These are phyloP conservation scores for Hypoxylon sp. DNA, from an alignment of 2,329 filamentous ascomycete species.

Conservation along the genomic window DNA sequence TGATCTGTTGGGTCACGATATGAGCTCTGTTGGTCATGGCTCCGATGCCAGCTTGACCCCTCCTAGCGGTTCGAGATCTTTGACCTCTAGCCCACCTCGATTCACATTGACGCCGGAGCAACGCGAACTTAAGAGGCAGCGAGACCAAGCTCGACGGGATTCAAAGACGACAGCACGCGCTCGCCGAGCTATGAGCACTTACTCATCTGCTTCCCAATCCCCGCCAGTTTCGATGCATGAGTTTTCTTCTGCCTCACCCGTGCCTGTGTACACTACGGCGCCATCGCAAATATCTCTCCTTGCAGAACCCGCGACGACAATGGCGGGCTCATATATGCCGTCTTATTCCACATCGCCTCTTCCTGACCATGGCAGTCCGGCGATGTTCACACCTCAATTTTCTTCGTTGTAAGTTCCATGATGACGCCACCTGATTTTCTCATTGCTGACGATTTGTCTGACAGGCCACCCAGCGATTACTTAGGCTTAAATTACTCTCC, in stretches of 20 bases:
- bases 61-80: constrained; percentile 65
- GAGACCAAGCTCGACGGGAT: constrained; percentile 71
- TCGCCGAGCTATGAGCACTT: constrained; percentile 65
- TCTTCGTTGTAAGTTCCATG: constrained; percentile 48
- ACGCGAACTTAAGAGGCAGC: constrained; percentile 73
- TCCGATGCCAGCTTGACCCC: constrained; percentile 68
- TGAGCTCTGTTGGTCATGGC: constrained; percentile 61
- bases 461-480: constrained; percentile 57
- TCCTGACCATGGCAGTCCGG: constrained; percentile 57
- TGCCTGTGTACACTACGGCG: constrained; percentile 68
- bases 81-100: constrained; percentile 71
- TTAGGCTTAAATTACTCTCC: constrained; percentile 63
- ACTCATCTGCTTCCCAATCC: constrained; percentile 55
- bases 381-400: constrained; percentile 52
- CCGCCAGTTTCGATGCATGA: constrained; percentile 62
- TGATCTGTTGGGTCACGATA: constrained; percentile 61
- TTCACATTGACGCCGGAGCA: constrained; percentile 70
- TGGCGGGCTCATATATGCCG: constrained; percentile 63
- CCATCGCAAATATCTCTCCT: constrained; percentile 67
- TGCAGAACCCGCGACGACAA: constrained; percentile 63
- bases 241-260: constrained; percentile 58
- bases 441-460: constrained; percentile 47
- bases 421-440: background rate
- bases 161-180: constrained; percentile 68
- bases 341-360: constrained; percentile 64